A percentile compares a stretch with the other conserved stretches of the same genome.
These are phyloP conservation scores for Brassica incana DNA, from an alignment of 345 rosid species.

Conservation along the genomic window DNA sequence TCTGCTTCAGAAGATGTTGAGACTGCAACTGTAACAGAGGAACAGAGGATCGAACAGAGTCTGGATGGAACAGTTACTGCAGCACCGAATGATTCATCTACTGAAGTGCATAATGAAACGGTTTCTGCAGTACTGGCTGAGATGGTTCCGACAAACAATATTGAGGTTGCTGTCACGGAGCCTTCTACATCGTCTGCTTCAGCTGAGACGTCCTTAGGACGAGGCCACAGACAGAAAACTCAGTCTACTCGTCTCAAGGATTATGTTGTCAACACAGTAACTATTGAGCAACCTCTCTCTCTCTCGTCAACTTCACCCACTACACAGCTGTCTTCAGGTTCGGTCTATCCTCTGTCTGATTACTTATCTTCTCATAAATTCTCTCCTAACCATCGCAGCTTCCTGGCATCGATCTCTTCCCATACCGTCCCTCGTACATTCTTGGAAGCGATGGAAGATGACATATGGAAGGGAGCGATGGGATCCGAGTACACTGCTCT, in stretches of 20 bases:
- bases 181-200: background rate
- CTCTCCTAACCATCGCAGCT: background rate
- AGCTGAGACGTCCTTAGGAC: background rate
- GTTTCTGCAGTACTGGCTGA: no score
- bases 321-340: background rate
- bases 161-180: no score
- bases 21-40: no score
- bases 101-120: no score
- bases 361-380: background rate
- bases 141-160: no score
- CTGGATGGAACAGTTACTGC: no score
- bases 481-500: background rate
- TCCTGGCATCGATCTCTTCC: background rate
- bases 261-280: background rate
- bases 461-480: background rate
- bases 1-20: no score
- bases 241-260: background rate
- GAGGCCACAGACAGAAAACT: background rate
- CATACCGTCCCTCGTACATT: background rate
- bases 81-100: no score
- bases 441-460: background rate
- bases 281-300: background rate
- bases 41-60: no score
- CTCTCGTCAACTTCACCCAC: background rate
- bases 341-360: background rate